A percentile compares a stretch with the other conserved stretches of the same genome.
phyloP scores from a whole-genome alignment of 1,284 basidiomycete genomes.

The Hypsizygus ulmarius region DNA sequence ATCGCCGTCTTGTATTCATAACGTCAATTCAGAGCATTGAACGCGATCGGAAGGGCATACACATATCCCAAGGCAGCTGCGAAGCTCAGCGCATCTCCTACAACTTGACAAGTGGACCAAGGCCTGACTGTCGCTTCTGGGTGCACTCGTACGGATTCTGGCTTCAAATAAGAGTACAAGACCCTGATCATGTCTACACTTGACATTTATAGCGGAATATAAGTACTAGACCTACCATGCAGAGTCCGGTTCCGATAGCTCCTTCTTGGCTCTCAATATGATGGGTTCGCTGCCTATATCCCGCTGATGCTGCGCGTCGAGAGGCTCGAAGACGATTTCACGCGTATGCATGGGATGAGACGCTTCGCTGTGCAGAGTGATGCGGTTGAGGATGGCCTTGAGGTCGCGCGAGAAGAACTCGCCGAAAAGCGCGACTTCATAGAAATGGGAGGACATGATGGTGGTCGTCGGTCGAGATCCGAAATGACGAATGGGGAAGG shows the following conservation, averaged over 20 bases:
- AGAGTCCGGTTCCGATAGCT: slow-evolving; percentile 54
- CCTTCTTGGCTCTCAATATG: slow-evolving; percentile 69
- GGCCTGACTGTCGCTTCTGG: slow-evolving; percentile 80
- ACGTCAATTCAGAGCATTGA: background rate
- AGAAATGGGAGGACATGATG: slow-evolving; percentile 51
- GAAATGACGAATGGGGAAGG: background rate
- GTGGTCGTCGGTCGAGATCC: background rate
- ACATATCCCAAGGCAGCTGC: slow-evolving; percentile 73
- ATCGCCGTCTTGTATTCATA: slow-evolving; percentile 48
- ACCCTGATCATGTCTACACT: slow-evolving; percentile 45
- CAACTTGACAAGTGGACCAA: slow-evolving; percentile 73
- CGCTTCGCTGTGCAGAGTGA: slow-evolving; percentile 74
- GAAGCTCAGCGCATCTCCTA: slow-evolving; percentile 74
- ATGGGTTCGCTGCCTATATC: slow-evolving; percentile 63
- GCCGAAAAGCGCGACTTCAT: slow-evolving; percentile 76
- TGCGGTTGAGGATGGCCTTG: slow-evolving; percentile 68
- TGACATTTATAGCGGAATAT: background rate
- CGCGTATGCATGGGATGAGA: slow-evolving; percentile 65
- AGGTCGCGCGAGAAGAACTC: slow-evolving; percentile 65
- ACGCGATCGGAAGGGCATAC: slow-evolving; percentile 35
- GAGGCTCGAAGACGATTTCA: slow-evolving; percentile 73
- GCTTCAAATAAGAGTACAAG: slow-evolving; percentile 73
- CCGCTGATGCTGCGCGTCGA: slow-evolving; percentile 58
- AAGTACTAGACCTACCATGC: slow-evolving; percentile 51
- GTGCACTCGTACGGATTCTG: slow-evolving; percentile 72